Evolutionary conservation across 352 stramenopile genomes (phyloP).

Genomic region (Phytophthora chlamydospora): DNA sequence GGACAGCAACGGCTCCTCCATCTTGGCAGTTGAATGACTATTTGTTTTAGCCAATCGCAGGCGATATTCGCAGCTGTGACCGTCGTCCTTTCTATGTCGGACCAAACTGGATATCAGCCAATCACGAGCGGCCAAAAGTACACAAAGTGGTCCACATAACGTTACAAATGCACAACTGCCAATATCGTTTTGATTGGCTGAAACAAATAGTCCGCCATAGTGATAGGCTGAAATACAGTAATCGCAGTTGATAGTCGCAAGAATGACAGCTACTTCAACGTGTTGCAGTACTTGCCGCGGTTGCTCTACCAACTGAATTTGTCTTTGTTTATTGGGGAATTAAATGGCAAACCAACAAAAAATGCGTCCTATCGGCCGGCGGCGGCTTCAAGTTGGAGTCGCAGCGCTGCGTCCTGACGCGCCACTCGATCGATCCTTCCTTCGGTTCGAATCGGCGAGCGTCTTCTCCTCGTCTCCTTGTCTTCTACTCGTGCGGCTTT

Average conservation of each 20-base stretch:
- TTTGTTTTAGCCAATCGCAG: too few species aligned
- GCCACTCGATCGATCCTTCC: constrained; percentile 32
- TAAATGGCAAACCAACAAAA: constrained; percentile 39
- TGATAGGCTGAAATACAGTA: too few species aligned
- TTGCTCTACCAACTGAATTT: constrained; percentile 27
- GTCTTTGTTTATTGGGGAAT: constrained; percentile 32
- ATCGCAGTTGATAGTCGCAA: too few species aligned
- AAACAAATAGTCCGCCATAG: too few species aligned
- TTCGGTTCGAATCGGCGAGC: constrained; percentile 24
- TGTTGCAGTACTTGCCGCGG: background rate
- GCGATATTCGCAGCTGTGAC: too few species aligned
- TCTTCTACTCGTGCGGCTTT: constrained; percentile 22
- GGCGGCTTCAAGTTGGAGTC: constrained; percentile 18
- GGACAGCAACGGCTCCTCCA: constrained; percentile 55
- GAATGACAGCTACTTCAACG: too few species aligned
- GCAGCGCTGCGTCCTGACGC: constrained; percentile 9
- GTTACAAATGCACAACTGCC: too few species aligned
- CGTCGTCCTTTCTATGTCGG: too few species aligned
- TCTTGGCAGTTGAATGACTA: constrained; percentile 15
- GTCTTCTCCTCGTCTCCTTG: constrained; percentile 15
- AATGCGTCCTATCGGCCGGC: constrained; percentile 24
- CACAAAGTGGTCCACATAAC: too few species aligned
- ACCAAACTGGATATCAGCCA: too few species aligned
- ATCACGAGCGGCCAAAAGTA: too few species aligned
- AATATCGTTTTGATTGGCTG: too few species aligned